These are phyloP conservation scores for Raphidocelis subcapitata DNA, from an alignment of 139 green algal species.

Conservation along the genomic window DNA sequence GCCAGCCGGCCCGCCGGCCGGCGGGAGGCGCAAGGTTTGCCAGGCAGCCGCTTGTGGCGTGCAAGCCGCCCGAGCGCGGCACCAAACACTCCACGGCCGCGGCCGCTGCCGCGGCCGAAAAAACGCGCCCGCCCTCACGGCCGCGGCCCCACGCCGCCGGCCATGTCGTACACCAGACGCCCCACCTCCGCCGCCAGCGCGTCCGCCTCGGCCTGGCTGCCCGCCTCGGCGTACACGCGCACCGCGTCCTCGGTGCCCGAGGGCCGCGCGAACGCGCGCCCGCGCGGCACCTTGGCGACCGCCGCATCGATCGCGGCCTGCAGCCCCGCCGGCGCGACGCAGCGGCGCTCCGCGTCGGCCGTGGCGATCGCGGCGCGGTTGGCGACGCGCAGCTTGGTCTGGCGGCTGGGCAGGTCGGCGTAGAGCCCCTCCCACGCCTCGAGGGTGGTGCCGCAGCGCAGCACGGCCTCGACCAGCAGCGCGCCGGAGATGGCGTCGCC, in stretches of 20 bases:
- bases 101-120: too few species aligned
- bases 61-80: too few species aligned
- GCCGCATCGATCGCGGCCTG: constrained; percentile 70
- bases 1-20: too few species aligned
- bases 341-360: constrained; percentile 73
- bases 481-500: constrained; percentile 90
- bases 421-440: constrained; percentile 74
- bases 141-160: constrained; percentile 34
- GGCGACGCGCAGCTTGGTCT: constrained; percentile 83
- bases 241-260: constrained; percentile 97
- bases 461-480: constrained; percentile 86
- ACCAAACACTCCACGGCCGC: too few species aligned
- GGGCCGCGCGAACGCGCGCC: constrained; percentile 86
- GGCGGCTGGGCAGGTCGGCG: constrained; percentile 79
- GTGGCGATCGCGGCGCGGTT: constrained; percentile 73
- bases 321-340: constrained; percentile 60
- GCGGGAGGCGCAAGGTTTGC: too few species aligned
- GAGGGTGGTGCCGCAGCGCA: constrained; percentile 66
- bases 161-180: constrained; percentile 46
- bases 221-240: constrained; percentile 94
- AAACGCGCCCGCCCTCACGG: too few species aligned
- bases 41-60: too few species aligned
- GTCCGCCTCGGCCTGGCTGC: constrained; percentile 66
- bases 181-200: constrained; percentile 67
- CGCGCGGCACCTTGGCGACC: constrained; percentile 35